Evolutionary conservation across 306 rosid species (phyloP), one percentile per base, ranked within the genome.

Genomic region (Glycine latifolia): DNA sequence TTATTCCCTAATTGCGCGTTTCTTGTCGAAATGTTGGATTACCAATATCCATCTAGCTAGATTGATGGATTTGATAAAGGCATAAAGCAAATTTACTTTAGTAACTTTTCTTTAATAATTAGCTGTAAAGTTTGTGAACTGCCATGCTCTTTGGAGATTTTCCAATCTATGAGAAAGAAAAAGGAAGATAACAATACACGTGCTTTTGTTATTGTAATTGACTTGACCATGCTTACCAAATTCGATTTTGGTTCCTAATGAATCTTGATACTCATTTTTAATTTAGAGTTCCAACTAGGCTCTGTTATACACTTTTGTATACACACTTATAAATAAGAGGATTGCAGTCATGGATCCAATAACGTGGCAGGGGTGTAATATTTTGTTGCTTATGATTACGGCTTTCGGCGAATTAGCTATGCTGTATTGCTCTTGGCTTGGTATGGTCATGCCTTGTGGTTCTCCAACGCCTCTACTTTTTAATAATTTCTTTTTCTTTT

Each of bases 1-100:
- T 59, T 46, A 14, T 12, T 12, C 43, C 48, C 44, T 75, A 50
- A 63, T 33, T 31, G 17, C 81, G 72, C 71, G 41, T 35, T 80
- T 56, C 55, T 43, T 35, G 20, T 71, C 37, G 72, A 59, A 66
- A 6, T 46, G 43, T 61, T 72, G 43, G 62, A 4, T 69, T 70
- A 44, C 46, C 20, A 8, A 41, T 8, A 44, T 55, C 17, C 0
- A 31, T 31, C 3, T 6, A 37, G 66, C 3, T 37, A 26, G 31
- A 77, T 66, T 67, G 61, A 33, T n/a, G 55, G 5, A 35, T 48
- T 13, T 77, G 13, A 77, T 50, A 8, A 58, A 43, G 47, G 47
- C 47, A 47, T 47, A 44, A 62, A 67, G 48, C 49, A 56, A 5
- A 8, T 67, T 67, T 15, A 31, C 39, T 14, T 10, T 43, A 13